phyloP scores from a whole-genome alignment of 129 eudicot species.

The Flaveria linearis region DNA sequence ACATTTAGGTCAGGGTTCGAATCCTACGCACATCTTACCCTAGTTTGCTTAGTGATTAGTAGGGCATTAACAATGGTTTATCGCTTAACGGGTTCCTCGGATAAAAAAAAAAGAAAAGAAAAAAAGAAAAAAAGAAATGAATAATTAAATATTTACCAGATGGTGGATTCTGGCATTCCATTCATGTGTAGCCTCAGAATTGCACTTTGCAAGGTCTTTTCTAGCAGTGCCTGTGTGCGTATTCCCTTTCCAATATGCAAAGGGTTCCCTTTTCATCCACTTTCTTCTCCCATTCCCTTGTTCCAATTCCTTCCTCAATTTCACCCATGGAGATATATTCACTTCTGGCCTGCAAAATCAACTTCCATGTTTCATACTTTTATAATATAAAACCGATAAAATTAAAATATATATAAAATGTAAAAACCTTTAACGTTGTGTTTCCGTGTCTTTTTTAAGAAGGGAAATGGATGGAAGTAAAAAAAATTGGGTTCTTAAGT shows the following conservation, averaged over 20 bases:
- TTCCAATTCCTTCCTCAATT: constrained; percentile 49
- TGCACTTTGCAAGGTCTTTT: constrained; percentile 59
- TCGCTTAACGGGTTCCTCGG: no score
- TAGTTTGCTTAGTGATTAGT: no score
- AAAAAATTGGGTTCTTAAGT: no score
- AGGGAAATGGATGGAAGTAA: no score
- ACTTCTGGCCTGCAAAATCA: constrained; percentile 68
- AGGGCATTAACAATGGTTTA: no score
- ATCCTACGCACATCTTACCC: no score
- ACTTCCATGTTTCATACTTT: neutral
- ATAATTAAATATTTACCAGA: constrained; percentile 37
- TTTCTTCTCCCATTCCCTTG: constrained; percentile 49
- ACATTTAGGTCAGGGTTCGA: no score
- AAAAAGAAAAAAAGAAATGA: neutral
- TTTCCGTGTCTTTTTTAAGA: no score
- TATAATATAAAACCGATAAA: no score
- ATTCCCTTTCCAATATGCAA: constrained; percentile 93
- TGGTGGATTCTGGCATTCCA: constrained; percentile 62
- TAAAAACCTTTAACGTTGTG: no score
- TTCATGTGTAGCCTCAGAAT: constrained; percentile 43
- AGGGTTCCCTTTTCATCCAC: constrained; percentile 70
- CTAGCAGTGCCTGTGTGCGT: constrained; percentile 41
- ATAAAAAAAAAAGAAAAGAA: neutral
- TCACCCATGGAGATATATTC: constrained; percentile 74
- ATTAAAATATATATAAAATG: no score